A percentile compares a stretch with the other conserved stretches of the same genome.
Conservation (phyloP, 257 asterid species). For the Solanum chmielewskii region DNA sequence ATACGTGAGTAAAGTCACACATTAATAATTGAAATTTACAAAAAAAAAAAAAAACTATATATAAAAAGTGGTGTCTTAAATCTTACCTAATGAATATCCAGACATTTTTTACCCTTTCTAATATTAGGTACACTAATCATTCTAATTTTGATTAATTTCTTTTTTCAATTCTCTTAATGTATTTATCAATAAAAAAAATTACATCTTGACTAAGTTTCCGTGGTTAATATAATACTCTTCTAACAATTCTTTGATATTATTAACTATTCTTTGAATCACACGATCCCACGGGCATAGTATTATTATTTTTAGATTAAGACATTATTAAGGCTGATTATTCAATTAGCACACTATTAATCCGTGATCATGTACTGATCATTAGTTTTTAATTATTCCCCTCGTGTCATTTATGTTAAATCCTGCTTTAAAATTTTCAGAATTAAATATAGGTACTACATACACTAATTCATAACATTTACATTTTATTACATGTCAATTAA, state of each 20-base stretch:
- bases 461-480: background rate
- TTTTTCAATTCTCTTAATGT: background rate
- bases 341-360: background rate
- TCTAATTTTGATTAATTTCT: background rate
- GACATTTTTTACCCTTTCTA: background rate
- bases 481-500: background rate
- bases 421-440: background rate
- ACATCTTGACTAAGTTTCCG: background rate
- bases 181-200: background rate
- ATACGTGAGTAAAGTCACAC: background rate
- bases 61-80: background rate
- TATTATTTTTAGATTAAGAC: background rate
- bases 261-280: background rate
- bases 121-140: background rate
- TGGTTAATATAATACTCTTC: background rate
- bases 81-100: too few species aligned
- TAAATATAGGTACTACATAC: background rate
- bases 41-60: background rate
- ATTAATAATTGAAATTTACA: background rate
- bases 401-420: background rate
- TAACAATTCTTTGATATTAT: background rate
- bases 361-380: background rate
- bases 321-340: background rate
- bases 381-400: background rate
- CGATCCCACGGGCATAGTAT: background rate